Conservation (phyloP, 2,329 filamentous ascomycete species). For the Eutypa lata region DNA sequence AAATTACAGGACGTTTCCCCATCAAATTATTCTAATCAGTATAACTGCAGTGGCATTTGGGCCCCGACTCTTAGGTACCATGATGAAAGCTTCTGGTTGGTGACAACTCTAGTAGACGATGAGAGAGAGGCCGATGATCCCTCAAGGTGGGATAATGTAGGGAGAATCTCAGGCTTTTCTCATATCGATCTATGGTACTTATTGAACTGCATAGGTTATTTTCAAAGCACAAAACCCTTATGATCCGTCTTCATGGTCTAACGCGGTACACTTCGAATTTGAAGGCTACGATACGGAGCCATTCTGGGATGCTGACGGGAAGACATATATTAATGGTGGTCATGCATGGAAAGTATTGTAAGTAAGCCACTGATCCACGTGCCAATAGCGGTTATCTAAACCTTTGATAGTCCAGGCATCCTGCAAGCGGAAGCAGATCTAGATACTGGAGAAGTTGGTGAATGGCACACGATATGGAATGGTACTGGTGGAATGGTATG, state of each 20-base stretch:
- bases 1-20: constrained; percentile 5
- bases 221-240: constrained; percentile 43
- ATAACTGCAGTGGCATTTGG: constrained; percentile 38
- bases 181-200: neutral
- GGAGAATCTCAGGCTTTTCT: neutral
- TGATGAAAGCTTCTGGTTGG: constrained; percentile 40
- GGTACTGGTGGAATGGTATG: constrained; percentile 39
- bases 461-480: constrained; percentile 42
- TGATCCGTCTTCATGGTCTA: constrained; percentile 41
- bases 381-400: too few species aligned
- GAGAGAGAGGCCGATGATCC: constrained; percentile 25
- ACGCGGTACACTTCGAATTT: constrained; percentile 46
- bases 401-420: constrained; percentile 34
- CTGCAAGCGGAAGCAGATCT: constrained; percentile 37
- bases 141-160: constrained; percentile 33
- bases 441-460: constrained; percentile 35
- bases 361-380: constrained; percentile 11
- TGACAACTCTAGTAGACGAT: constrained; percentile 38
- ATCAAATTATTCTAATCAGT: constrained; percentile 2
- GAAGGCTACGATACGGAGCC: constrained; percentile 51
- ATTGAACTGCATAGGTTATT: constrained; percentile 30
- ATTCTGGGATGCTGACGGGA: constrained; percentile 56
- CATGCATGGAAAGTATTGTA: constrained; percentile 33
- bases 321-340: constrained; percentile 45
- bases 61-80: constrained; percentile 44